These are phyloP conservation scores for Fragaria vesca DNA, from an alignment of 306 rosid species.

Conservation along the genomic window DNA sequence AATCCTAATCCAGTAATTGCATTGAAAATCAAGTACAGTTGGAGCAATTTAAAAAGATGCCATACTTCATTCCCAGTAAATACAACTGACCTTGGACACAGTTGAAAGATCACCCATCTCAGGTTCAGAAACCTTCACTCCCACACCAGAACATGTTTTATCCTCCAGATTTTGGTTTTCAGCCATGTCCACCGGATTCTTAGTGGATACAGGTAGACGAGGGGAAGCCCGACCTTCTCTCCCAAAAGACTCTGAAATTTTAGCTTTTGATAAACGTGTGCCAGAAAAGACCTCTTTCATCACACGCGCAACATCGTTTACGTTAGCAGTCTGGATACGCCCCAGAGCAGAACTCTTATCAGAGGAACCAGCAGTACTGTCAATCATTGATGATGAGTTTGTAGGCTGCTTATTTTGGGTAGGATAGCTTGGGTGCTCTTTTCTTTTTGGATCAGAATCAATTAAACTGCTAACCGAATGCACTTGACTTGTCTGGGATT, in stretches of 20 bases:
- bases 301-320: conserved; percentile 96
- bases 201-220: conserved; percentile 31
- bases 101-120: background rate
- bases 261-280: conserved; percentile 65
- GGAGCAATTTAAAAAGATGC: background rate
- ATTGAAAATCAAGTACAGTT: background rate
- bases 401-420: conserved; percentile 57
- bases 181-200: conserved; percentile 36
- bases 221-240: conserved; percentile 50
- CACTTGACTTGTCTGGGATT: conserved; percentile 47
- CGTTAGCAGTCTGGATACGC: conserved; percentile 62
- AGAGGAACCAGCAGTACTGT: conserved; percentile 51
- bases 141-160: conserved; percentile 24
- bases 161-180: conserved; percentile 35
- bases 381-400: conserved; percentile 41
- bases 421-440: conserved; percentile 54
- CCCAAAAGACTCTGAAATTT: conserved; percentile 47
- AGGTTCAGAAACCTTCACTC: background rate
- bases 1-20: background rate
- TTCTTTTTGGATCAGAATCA: conserved; percentile 60
- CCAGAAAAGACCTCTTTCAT: conserved; percentile 99
- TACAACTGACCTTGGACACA: background rate
- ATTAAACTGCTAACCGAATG: conserved; percentile 48
- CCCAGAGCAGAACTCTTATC: conserved; percentile 65
- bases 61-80: background rate